Evolutionary conservation across 2,329 filamentous ascomycete genomes (phyloP), one percentile per base, ranked within the genome.

Genomic region (Xylariaceae sp.): DNA sequence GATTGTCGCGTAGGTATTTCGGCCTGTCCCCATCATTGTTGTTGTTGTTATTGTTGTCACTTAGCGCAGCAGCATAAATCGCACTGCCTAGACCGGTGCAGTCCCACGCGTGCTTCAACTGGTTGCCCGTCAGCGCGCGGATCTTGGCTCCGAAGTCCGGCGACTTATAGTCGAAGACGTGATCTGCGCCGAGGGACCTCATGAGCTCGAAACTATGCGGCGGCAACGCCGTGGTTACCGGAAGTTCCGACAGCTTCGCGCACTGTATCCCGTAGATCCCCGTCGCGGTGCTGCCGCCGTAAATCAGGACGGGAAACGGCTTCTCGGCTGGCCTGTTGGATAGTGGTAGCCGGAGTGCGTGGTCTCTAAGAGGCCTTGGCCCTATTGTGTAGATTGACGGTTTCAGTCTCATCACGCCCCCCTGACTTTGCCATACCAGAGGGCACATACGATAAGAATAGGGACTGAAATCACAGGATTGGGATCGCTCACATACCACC

Each of bases 211-310:
- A 70, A 61, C 74, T 71, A 53, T 55, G 59, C 12, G 71, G 68
- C 29, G 74, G 75, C 6, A 68, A 62, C 0, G 74, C 76, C 0
- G 74, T 62, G 12, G 73, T 64, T 6, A 76, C 72, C 9, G 57
- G 66, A 34, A 70, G 69, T 5, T 72, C 74, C 5, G 72, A 72
- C n/a, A 70, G 63, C 58, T 72, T 73, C 52, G 73, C 73, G 57
- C 64, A 73, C 62, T 76, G 73, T 58, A 78, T 74, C 4, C 68
- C 75, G 51, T 80, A 76, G 45, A 81, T 77, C 65, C 76, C 77
- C 0, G 80, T 81, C 2, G 79, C 80, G 6, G 77, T 83, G 66
- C 78, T 77, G 11, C 73, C 74, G 42, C 74, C 76, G 52, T 77
- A 76, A 56, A 76, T 75, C 29, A 77, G 60, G 42, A 77, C 40